Evolutionary conservation across 2,329 filamentous ascomycete genomes (phyloP), one percentile per base, ranked within the genome.

Genomic region (Penicillium freii): DNA sequence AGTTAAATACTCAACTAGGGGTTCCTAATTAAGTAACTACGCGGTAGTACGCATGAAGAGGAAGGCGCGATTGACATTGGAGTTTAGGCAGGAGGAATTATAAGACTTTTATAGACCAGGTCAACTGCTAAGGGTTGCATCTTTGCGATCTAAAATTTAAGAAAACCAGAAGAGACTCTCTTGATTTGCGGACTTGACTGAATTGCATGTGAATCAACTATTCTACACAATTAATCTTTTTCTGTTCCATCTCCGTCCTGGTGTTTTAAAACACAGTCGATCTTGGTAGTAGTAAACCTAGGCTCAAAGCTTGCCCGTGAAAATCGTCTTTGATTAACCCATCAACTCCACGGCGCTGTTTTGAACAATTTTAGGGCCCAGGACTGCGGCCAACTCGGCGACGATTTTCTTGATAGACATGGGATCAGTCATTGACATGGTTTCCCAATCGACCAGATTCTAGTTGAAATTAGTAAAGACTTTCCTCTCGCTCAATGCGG

Each of bases 391-490:
- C 44, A 81, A 65, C 57, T 81, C 79, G 8, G 74, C 78, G 31
- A 78, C 65, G 38, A 80, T 79, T 1, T 77, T 77, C 60, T 80
- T 81, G 51, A 81, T 68, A 0, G 77, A 76, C 47, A 75, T 72
- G 3, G 78, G 73, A 36, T 77, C 71, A 29, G 70, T 69, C 27
- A 80, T 71, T 29, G 74, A 66, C 66, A 75, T 75, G 17, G 62
- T 62, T 54, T 80, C 78, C 78, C 79, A 81, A n/a, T 72, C 72
- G 34, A 77, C 74, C 10, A 81, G 69, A 54, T 80, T 78, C 75
- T 79, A 54, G 5, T 43, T 23, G 7, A 39, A 6, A 25, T 66
- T 44, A 63, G 57, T 8, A 39, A 51, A 17, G 11, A 10, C 1
- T 5, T 23, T 8, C 5, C 39, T 39, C 31, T n/a, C 3, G 5